Evolutionary conservation across 768 basidiomycete genomes (phyloP).

Genomic region (Mycena albidolilacea): DNA sequence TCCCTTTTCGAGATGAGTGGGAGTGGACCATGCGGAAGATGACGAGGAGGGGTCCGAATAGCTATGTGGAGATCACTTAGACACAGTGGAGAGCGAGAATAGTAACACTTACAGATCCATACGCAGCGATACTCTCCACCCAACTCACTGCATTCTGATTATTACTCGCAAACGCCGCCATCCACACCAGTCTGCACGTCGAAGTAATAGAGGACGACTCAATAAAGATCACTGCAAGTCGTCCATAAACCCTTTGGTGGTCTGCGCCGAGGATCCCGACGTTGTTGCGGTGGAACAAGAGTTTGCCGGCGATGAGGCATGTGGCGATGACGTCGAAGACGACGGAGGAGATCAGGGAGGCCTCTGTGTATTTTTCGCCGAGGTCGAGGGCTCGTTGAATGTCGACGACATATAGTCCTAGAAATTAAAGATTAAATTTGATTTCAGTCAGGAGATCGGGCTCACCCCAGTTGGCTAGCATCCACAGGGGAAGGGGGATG

Average conservation of each 20-base stretch:
- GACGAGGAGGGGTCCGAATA: slow-evolving; percentile 1
- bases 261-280: slow-evolving; percentile 24
- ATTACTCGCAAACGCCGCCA: slow-evolving; percentile 30
- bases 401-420: slow-evolving; percentile 6
- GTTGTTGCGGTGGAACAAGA: slow-evolving; percentile 18
- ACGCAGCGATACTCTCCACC: slow-evolving; percentile 25
- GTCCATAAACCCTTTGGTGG: slow-evolving; percentile 17
- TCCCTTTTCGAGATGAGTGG: background rate
- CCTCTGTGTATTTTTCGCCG: slow-evolving; percentile 7
- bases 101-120: slow-evolving; percentile 8
- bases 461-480: slow-evolving; percentile 7
- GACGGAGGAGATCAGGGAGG: slow-evolving; percentile 4
- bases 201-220: slow-evolving; percentile 24
- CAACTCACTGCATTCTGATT: slow-evolving; percentile 25
- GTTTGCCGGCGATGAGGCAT: slow-evolving; percentile 25
- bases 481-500: background rate
- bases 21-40: background rate
- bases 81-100: slow-evolving; percentile 1
- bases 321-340: slow-evolving; percentile 7
- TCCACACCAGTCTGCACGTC: slow-evolving; percentile 33
- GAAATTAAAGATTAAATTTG: slow-evolving; percentile 2
- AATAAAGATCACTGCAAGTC: slow-evolving; percentile 8
- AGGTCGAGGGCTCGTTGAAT: slow-evolving; percentile 7
- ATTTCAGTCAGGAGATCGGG: slow-evolving; percentile 3
- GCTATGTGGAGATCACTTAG: slow-evolving; percentile 3